phyloP scores from a whole-genome alignment of 2,329 filamentous ascomycete species.

The Diplodia mutila region DNA sequence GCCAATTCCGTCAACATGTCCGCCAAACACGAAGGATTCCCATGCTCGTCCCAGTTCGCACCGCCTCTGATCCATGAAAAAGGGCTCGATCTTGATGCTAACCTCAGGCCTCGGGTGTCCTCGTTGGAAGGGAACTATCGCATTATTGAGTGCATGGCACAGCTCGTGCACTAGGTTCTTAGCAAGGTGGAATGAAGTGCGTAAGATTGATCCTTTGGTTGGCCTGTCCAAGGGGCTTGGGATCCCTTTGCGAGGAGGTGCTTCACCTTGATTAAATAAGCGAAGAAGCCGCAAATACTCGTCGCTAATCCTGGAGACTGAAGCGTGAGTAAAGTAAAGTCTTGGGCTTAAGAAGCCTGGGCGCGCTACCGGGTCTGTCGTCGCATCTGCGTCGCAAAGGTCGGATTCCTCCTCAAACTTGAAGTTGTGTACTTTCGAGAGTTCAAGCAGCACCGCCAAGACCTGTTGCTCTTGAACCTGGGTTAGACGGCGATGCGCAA shows the following conservation, averaged over 20 bases:
- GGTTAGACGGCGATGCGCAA: not conserved
- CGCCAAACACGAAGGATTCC: slow-evolving; percentile 23
- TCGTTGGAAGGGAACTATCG: not conserved
- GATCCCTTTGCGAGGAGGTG: not conserved
- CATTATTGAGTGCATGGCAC: slow-evolving; percentile 24
- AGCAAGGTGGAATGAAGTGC: slow-evolving; percentile 25
- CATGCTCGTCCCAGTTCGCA: slow-evolving; percentile 24
- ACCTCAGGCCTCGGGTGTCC: not conserved
- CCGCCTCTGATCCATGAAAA: slow-evolving; percentile 25
- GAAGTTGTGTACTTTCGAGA: not conserved
- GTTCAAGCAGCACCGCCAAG: not conserved
- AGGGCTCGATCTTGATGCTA: slow-evolving; percentile 24
- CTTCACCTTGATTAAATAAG: not conserved
- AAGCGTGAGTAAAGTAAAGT: not conserved
- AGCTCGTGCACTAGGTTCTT: slow-evolving; percentile 27
- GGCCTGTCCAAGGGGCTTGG: slow-evolving; percentile 1
- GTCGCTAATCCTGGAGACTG: slow-evolving; percentile 13
- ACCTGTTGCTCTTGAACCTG: not conserved
- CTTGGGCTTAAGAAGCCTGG: not conserved
- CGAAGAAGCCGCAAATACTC: slow-evolving; percentile 3
- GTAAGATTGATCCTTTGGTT: slow-evolving; percentile 4
- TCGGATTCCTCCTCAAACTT: not conserved
- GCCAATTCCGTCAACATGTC: slow-evolving; percentile 20
- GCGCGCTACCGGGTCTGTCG: not conserved
- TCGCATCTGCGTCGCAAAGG: slow-evolving; percentile 16